Percentiles rank a stretch among this genome's conserved stretches.
These are phyloP conservation scores for Pythium folliculosum DNA, from an alignment of 352 stramenopile genomes.

Conservation along the genomic window DNA sequence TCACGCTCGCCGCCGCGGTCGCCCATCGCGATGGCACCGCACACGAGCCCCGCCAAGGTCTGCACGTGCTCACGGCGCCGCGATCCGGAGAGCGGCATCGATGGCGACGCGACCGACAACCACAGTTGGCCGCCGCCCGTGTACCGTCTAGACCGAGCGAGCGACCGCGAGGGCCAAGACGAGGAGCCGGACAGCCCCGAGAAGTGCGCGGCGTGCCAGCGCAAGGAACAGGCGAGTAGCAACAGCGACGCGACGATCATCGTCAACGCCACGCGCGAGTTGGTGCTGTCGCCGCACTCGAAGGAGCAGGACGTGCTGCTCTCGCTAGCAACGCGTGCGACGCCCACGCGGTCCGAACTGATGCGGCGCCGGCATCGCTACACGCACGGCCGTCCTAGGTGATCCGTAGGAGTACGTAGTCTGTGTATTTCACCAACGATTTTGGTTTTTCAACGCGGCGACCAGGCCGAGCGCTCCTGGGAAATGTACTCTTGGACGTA, in stretches of 20 bases:
- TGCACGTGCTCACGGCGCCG: constrained; percentile 20
- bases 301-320: constrained; percentile 29
- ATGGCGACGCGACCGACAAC: background rate
- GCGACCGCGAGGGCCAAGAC: background rate
- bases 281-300: constrained; percentile 35
- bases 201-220: constrained; percentile 8
- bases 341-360: constrained; percentile 48
- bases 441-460: background rate
- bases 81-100: background rate
- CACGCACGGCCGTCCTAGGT: constrained; percentile 35
- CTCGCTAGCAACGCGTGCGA: constrained; percentile 17
- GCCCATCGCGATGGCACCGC: background rate
- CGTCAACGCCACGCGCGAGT: constrained; percentile 45
- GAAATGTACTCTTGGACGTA: constrained; percentile 49
- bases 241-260: constrained; percentile 44
- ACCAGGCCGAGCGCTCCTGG: constrained; percentile 14
- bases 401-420: background rate
- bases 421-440: background rate
- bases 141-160: constrained; percentile 18
- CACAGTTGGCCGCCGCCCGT: constrained; percentile 15
- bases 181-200: background rate
- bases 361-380: constrained; percentile 58
- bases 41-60: background rate
- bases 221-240: background rate
- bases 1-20: constrained; percentile 7